phyloP scores from a whole-genome alignment of 2,329 filamentous ascomycete species.

The Penicillium sp. region DNA sequence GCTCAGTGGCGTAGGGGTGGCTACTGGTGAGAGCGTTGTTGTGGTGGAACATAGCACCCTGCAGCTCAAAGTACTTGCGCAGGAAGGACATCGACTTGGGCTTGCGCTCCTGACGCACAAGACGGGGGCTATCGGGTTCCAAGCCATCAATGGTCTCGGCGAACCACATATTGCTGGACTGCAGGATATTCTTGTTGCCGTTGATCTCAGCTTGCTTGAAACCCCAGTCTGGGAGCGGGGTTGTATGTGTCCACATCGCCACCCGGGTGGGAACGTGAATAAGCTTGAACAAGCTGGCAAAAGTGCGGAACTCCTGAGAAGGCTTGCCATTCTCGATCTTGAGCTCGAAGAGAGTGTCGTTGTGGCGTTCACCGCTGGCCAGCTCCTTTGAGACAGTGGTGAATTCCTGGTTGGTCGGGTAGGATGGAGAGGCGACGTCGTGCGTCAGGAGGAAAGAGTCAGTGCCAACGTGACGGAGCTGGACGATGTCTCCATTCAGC shows the following conservation, averaged over 20 bases:
- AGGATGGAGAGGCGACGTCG: slow-evolving; percentile 94
- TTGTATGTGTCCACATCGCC: slow-evolving; percentile 98
- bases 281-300: slow-evolving; percentile 91
- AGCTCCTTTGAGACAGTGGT: slow-evolving; percentile 73
- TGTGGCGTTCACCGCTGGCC: slow-evolving; percentile 67
- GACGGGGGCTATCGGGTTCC: slow-evolving; percentile 64
- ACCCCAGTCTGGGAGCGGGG: slow-evolving; percentile 92
- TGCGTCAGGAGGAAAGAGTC: slow-evolving; percentile 85
- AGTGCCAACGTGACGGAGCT: slow-evolving; percentile 80
- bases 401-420: slow-evolving; percentile 97
- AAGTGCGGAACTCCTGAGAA: slow-evolving; percentile 78
- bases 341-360: slow-evolving; percentile 91
- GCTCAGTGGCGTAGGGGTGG: slow-evolving; percentile 91
- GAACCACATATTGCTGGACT: slow-evolving; percentile 90
- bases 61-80: slow-evolving; percentile 91
- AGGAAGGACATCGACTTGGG: slow-evolving; percentile 84
- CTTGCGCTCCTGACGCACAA: slow-evolving; percentile 69
- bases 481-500: slow-evolving; percentile 77
- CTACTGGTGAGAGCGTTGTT: slow-evolving; percentile 97
- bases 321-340: slow-evolving; percentile 80
- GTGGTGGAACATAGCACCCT: slow-evolving; percentile 98
- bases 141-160: slow-evolving; percentile 87
- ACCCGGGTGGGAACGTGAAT: slow-evolving; percentile 93
- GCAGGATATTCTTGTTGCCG: slow-evolving; percentile 90
- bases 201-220: slow-evolving; percentile 99